Percentiles rank a stretch among this genome's conserved stretches.
phyloP scores from a whole-genome alignment of 2,329 filamentous ascomycete genomes.

The Xylariaceae sp. region DNA sequence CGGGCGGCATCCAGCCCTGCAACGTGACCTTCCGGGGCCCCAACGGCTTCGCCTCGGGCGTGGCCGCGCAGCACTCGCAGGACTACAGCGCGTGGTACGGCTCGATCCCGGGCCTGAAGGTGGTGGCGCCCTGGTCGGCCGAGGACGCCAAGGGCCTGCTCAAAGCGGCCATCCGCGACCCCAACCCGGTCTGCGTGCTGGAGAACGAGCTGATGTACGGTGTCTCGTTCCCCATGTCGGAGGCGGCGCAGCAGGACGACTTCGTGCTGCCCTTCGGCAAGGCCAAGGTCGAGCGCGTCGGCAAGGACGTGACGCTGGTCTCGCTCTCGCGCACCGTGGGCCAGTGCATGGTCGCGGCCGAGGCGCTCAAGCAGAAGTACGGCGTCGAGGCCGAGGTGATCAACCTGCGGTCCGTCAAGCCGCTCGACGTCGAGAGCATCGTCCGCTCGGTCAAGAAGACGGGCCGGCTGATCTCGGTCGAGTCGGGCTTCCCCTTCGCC shows the following conservation, averaged over 20 bases:
- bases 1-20: constrained; percentile 96
- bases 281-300: constrained; percentile 95
- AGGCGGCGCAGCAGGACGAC: constrained; percentile 89
- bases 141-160: constrained; percentile 98
- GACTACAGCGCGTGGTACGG: constrained; percentile 99
- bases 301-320: constrained; percentile 94
- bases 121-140: constrained; percentile 90
- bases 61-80: constrained; percentile 96
- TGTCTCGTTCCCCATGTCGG: constrained; percentile 92
- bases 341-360: constrained; percentile 79
- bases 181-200: constrained; percentile 88
- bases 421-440: constrained; percentile 89
- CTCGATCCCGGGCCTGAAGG: constrained; percentile 94
- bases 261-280: constrained; percentile 97
- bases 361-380: constrained; percentile 91
- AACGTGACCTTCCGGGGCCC: constrained; percentile 99
- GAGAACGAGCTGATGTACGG: constrained; percentile 92
- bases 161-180: constrained; percentile 96
- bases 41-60: constrained; percentile 95
- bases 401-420: constrained; percentile 97
- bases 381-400: constrained; percentile 93
- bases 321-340: constrained; percentile 92
- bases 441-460: constrained; percentile 99
- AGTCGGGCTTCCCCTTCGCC: constrained; percentile 94
- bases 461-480: constrained; percentile 79